Percentiles rank a stretch among this genome's conserved stretches.
Conservation (phyloP, 345 rosid species). For the Rhodamnia rubescens region DNA sequence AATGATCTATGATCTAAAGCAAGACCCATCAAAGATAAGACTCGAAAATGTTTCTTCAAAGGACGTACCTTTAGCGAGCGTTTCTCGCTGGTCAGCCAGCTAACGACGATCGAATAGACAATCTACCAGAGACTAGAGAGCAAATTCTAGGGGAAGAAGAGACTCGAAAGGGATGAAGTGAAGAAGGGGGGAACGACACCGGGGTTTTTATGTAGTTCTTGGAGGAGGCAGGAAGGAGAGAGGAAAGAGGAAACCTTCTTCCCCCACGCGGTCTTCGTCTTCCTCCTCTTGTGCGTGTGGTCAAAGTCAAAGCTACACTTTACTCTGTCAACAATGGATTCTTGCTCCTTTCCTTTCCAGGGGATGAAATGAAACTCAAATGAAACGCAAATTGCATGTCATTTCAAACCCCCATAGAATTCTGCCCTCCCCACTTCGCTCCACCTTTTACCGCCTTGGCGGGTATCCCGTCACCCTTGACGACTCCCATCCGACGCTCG, state of each 20-base stretch:
- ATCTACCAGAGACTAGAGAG: neutral
- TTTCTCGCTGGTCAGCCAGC: neutral
- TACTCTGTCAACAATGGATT: neutral
- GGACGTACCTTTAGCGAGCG: neutral
- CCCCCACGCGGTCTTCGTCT: neutral
- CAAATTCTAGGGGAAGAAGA: neutral
- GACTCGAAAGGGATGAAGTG: neutral
- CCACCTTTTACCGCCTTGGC: conserved; percentile 2
- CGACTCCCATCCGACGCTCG: neutral
- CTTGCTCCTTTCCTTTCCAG: neutral
- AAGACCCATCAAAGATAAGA: neutral
- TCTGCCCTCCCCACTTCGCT: neutral
- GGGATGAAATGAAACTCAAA: neutral
- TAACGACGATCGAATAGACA: neutral
- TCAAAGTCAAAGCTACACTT: conserved; percentile 39
- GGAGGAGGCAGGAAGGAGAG: conserved; percentile 23
- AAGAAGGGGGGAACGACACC: neutral
- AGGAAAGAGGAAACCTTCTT: conserved; percentile 57
- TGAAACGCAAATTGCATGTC: neutral
- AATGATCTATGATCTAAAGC: neutral
- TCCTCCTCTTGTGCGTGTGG: neutral
- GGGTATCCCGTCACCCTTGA: conserved; percentile 24
- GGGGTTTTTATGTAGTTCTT: conserved; percentile 10
- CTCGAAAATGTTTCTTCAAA: neutral
- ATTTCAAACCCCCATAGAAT: neutral